These are phyloP conservation scores for Aspergillus sclerotiicarbonarius DNA, from an alignment of 495 filamentous ascomycete species.

Conservation along the genomic window DNA sequence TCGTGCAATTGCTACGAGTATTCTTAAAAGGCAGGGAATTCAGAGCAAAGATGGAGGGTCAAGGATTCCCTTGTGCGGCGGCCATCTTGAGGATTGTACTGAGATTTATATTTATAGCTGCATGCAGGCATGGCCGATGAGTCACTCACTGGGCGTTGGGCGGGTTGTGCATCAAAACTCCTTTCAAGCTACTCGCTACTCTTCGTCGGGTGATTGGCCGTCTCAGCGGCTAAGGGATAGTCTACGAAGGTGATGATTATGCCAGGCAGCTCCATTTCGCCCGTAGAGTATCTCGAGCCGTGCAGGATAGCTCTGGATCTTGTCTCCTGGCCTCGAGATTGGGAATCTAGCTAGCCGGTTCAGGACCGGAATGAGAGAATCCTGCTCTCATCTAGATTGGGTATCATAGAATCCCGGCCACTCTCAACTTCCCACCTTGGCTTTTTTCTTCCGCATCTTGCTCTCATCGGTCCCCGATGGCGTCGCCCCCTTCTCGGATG, in stretches of 20 bases:
- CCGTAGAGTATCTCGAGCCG: neutral
- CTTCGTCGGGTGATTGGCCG: neutral
- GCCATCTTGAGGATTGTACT: no score
- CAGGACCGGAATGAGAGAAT: neutral
- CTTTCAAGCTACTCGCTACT: neutral
- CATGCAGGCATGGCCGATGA: neutral
- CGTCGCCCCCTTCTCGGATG: conserved; percentile 29
- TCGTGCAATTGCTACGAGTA: no score
- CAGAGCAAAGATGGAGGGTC: neutral
- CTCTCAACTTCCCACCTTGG: conserved; percentile 29
- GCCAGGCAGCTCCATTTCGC: neutral
- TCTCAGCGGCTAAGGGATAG: neutral
- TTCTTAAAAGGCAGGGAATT: no score
- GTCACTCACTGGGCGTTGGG: neutral
- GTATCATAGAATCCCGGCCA: conserved; percentile 25
- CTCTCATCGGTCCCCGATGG: conserved; percentile 32
- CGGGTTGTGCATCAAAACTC: neutral
- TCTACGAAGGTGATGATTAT: neutral
- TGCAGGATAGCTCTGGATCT: neutral
- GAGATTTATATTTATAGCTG: no score
- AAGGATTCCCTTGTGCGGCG: neutral
- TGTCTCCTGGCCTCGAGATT: no score
- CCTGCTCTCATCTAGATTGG: conserved; percentile 9
- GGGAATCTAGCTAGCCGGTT: no score
- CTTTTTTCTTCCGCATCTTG: conserved; percentile 38